A percentile compares a stretch with the other conserved stretches of the same genome.
Evolutionary conservation across 2,329 filamentous ascomycete genomes (phyloP).

Genomic region (Aspergillus sp.): DNA sequence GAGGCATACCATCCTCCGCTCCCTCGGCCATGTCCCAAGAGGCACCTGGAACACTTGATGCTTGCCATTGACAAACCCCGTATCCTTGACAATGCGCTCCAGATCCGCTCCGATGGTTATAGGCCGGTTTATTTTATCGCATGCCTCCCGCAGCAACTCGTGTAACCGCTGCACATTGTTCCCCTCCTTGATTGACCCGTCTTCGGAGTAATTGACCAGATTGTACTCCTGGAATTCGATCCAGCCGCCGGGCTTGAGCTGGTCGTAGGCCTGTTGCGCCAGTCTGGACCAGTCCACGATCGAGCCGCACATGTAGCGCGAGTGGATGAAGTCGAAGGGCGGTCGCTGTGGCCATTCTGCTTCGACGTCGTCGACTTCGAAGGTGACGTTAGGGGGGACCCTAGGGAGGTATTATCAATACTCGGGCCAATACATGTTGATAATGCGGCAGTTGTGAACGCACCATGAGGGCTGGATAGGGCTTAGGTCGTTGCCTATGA

Average conservation of each 20-base stretch:
- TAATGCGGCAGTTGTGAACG: neutral
- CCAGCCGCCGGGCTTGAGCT: conserved; percentile 10
- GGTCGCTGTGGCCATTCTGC: neutral
- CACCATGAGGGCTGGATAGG: conserved; percentile 12
- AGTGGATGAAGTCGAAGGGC: conserved; percentile 10
- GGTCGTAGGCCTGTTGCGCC: neutral
- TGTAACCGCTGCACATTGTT: conserved; percentile 3
- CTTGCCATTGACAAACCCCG: conserved; percentile 6
- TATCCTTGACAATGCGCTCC: neutral
- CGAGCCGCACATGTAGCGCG: conserved; percentile 9
- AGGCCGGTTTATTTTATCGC: neutral
- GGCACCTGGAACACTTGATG: conserved; percentile 4
- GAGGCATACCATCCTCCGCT: conserved; percentile 2
- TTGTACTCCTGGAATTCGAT: conserved; percentile 12
- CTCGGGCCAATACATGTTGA: neutral
- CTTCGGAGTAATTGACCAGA: conserved; percentile 6
- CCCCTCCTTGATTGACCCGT: neutral
- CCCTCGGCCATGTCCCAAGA: conserved; percentile 7
- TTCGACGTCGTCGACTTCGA: conserved; percentile 13
- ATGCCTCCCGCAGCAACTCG: neutral
- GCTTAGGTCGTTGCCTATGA: conserved; percentile 9
- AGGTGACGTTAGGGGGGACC: conserved; percentile 9
- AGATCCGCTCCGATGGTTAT: neutral
- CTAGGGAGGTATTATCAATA: neutral
- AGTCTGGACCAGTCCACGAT: conserved; percentile 11